These are phyloP conservation scores for Phymatotrichopsis omnivora DNA, from an alignment of 2,329 filamentous ascomycete genomes.

Conservation along the genomic window DNA sequence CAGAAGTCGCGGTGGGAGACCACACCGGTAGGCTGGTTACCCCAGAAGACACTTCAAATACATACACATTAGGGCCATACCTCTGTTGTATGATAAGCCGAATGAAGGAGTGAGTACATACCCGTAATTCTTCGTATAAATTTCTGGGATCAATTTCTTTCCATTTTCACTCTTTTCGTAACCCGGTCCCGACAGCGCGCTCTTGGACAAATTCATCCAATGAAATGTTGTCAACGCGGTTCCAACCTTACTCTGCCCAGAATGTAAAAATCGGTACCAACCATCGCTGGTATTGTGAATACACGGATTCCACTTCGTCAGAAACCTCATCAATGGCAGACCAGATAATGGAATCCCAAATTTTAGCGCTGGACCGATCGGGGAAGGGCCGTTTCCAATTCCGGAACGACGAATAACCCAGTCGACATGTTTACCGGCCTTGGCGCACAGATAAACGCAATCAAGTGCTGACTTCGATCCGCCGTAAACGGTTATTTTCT, in stretches of 20 bases:
- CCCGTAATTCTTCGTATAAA: constrained; percentile 11
- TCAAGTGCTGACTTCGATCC: constrained; percentile 57
- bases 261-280: constrained; percentile 24
- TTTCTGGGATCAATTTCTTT: constrained; percentile 1
- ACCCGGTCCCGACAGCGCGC: neutral
- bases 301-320: constrained; percentile 21
- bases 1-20: constrained; percentile 17
- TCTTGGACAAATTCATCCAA: constrained; percentile 1
- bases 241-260: constrained; percentile 17
- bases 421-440: constrained; percentile 46
- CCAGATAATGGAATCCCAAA: neutral
- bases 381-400: constrained; percentile 17
- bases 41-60: constrained; percentile 7
- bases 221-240: constrained; percentile 14
- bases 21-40: constrained; percentile 12
- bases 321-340: constrained; percentile 16
- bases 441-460: constrained; percentile 51
- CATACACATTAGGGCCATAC: no score
- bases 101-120: neutral
- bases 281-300: constrained; percentile 17
- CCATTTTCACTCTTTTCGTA: neutral
- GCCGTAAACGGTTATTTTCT: constrained; percentile 46
- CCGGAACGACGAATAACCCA: constrained; percentile 48
- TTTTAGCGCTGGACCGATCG: neutral
- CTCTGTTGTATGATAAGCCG: neutral